phyloP scores from a whole-genome alignment of 1,139 yeast species.

The Magnusiomyces sp. region DNA sequence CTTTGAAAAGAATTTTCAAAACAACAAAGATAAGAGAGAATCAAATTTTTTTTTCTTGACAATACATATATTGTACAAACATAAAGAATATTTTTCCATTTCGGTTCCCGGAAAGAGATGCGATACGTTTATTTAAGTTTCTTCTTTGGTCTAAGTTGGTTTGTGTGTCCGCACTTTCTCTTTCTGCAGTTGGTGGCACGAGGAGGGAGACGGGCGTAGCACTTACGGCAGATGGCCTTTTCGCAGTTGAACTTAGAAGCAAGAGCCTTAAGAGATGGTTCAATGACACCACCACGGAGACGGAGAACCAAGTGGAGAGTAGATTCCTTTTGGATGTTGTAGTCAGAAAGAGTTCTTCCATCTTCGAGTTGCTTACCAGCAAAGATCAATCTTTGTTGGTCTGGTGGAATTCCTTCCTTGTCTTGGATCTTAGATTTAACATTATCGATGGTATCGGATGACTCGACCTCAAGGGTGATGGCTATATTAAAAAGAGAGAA shows the following conservation, averaged over 20 bases:
- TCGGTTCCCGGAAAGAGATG: conserved; percentile 8
- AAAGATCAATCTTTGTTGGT: conserved; percentile 86
- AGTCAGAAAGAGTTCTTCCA: conserved; percentile 86
- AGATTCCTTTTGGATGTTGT: conserved; percentile 93
- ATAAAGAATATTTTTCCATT: background rate
- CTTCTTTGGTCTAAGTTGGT: conserved; percentile 99
- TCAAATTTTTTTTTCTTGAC: background rate
- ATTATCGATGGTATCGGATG: conserved; percentile 89
- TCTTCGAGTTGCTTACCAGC: conserved; percentile 94
- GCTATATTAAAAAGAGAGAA: conserved; percentile 25
- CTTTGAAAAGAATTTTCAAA: background rate
- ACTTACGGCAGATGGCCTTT: conserved; percentile 97
- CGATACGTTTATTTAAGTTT: conserved; percentile 79
- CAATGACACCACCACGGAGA: conserved; percentile 95
- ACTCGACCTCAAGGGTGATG: conserved; percentile 89
- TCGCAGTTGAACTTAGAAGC: conserved; percentile 99
- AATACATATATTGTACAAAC: background rate
- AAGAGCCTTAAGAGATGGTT: conserved; percentile 98
- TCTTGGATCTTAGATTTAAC: conserved; percentile 91
- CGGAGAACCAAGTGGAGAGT: conserved; percentile 81
- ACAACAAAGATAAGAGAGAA: background rate
- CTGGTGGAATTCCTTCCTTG: conserved; percentile 94
- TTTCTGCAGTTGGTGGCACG: conserved; percentile 99
- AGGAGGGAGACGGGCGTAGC: conserved; percentile 99
- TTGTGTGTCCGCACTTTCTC: conserved; percentile 99